phyloP scores from a whole-genome alignment of 768 basidiomycete species.

The Termitomyces sp. region DNA sequence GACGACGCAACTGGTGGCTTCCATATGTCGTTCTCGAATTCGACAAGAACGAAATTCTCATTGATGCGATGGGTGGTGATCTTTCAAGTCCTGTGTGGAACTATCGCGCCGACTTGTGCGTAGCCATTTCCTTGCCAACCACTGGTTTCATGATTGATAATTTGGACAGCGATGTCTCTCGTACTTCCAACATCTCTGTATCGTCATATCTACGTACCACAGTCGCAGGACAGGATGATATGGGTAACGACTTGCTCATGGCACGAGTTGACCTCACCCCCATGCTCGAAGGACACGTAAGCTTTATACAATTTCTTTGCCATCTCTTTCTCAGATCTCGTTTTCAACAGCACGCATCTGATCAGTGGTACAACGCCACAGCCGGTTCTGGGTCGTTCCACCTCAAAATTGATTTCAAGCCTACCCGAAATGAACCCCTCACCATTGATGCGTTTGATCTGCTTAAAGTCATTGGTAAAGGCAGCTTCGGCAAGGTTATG shows the following conservation, averaged over 20 bases:
- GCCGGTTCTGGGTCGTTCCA: conserved; percentile 90
- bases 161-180: conserved; percentile 79
- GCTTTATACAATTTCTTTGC: conserved; percentile 17
- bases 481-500: conserved; percentile 98
- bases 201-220: conserved; percentile 89
- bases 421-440: conserved; percentile 73
- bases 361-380: conserved; percentile 86
- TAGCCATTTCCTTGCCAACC: conserved; percentile 14
- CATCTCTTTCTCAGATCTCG: conserved; percentile 11
- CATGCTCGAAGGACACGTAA: conserved; percentile 70
- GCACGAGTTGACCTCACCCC: conserved; percentile 90
- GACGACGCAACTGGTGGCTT: conserved; percentile 93
- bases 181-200: conserved; percentile 87
- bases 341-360: conserved; percentile 61
- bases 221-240: conserved; percentile 77
- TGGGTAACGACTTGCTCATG: conserved; percentile 96
- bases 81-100: conserved; percentile 89
- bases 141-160: neutral
- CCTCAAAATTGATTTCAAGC: conserved; percentile 92
- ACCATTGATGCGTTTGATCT: conserved; percentile 98
- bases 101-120: conserved; percentile 92
- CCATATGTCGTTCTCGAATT: conserved; percentile 98
- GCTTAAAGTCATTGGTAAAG: conserved; percentile 97
- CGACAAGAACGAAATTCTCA: conserved; percentile 94
- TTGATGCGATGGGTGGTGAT: conserved; percentile 96